These are phyloP conservation scores for Saccharomyces paradoxus DNA, from an alignment of 805 yeast genomes.

Conservation along the genomic window DNA sequence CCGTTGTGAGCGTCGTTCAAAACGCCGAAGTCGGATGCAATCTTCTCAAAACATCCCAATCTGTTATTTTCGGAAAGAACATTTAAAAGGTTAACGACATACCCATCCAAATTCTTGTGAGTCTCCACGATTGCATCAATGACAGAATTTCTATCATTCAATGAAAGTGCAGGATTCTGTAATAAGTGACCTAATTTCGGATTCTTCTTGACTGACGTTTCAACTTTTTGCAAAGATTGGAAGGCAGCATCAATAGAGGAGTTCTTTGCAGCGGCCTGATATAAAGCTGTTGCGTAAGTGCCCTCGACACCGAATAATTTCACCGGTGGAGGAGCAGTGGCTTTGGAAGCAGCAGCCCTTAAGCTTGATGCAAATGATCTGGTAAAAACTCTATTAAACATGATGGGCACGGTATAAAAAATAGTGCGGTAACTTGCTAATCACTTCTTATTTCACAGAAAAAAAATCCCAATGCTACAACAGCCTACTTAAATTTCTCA, in stretches of 20 bases:
- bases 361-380: background rate
- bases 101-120: constrained; percentile 43
- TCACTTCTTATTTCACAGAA: background rate
- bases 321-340: constrained; percentile 69
- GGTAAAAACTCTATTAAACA: background rate
- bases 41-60: constrained; percentile 55
- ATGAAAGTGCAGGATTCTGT: constrained; percentile 75
- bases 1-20: constrained; percentile 88
- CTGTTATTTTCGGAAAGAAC: constrained; percentile 95
- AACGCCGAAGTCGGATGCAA: constrained; percentile 63
- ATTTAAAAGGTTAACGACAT: constrained; percentile 68
- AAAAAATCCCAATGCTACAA: background rate
- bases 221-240: constrained; percentile 53
- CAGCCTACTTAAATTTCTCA: background rate
- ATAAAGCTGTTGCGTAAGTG: constrained; percentile 92
- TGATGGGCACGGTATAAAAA: background rate
- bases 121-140: constrained; percentile 44
- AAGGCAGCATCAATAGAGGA: constrained; percentile 66
- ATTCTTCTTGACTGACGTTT: constrained; percentile 49
- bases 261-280: constrained; percentile 81
- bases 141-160: constrained; percentile 63
- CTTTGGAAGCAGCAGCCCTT: background rate
- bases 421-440: background rate
- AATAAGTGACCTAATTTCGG: constrained; percentile 53
- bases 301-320: constrained; percentile 94